Evolutionary conservation across 1,284 basidiomycete genomes (phyloP).

Genomic region (Moesziomyces parantarcticus): DNA sequence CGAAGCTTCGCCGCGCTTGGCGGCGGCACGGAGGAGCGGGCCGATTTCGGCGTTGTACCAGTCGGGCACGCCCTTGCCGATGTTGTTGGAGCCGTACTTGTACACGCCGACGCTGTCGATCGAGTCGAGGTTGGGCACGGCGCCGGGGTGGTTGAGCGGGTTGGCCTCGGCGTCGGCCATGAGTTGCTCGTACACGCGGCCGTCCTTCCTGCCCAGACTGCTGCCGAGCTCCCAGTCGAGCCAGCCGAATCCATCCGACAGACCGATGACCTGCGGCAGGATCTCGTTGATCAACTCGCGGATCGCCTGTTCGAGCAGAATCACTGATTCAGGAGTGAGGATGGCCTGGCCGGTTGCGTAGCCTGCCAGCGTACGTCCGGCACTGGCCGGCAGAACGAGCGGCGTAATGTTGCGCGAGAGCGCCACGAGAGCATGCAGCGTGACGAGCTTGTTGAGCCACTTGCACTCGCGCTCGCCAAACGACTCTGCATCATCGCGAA

Average conservation of each 20-base stretch:
- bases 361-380: slow-evolving; percentile 73
- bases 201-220: slow-evolving; percentile 76
- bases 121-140: slow-evolving; percentile 15
- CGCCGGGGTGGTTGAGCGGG: slow-evolving; percentile 73
- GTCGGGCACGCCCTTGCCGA: slow-evolving; percentile 56
- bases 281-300: slow-evolving; percentile 72
- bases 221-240: slow-evolving; percentile 77
- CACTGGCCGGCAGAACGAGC: slow-evolving; percentile 74
- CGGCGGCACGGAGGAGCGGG: slow-evolving; percentile 50
- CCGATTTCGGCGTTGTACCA: slow-evolving; percentile 54
- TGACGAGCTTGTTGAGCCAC: slow-evolving; percentile 57
- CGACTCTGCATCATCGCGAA: slow-evolving; percentile 38
- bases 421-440: slow-evolving; percentile 50
- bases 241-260: slow-evolving; percentile 81
- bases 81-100: slow-evolving; percentile 43
- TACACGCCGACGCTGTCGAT: slow-evolving; percentile 51
- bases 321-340: slow-evolving; percentile 70
- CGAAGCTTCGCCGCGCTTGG: slow-evolving; percentile 19
- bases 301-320: slow-evolving; percentile 73
- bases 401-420: slow-evolving; percentile 59
- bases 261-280: slow-evolving; percentile 76
- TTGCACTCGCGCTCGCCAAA: slow-evolving; percentile 35
- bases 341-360: slow-evolving; percentile 73
- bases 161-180: slow-evolving; percentile 76
- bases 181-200: slow-evolving; percentile 77